phyloP scores from a whole-genome alignment of 768 basidiomycete species.

The Auriscalpium vulgare region DNA sequence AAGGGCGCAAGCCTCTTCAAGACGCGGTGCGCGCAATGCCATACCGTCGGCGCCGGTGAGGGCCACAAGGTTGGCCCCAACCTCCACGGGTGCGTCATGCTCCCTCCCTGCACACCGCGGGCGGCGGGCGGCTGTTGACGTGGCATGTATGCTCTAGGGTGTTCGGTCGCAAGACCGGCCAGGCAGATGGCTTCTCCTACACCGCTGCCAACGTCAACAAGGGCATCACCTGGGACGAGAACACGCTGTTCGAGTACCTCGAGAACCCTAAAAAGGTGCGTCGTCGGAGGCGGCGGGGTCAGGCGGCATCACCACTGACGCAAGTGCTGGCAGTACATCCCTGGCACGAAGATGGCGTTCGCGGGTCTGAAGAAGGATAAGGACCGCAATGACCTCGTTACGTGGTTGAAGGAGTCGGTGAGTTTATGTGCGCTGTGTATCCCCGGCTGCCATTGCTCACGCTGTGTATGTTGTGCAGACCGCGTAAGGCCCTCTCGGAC shows the following conservation, averaged over 20 bases:
- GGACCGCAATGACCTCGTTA: conserved; percentile 91
- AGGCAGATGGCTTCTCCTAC: conserved; percentile 81
- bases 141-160: conserved; percentile 34
- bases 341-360: conserved; percentile 98
- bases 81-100: conserved; percentile 69
- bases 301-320: neutral
- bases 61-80: conserved; percentile 91
- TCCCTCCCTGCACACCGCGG: neutral
- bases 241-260: conserved; percentile 92
- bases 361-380: conserved; percentile 98
- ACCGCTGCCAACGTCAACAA: conserved; percentile 95
- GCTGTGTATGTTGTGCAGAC: neutral
- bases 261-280: conserved; percentile 95
- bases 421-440: conserved; percentile 19
- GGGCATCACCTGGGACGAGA: conserved; percentile 77
- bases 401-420: conserved; percentile 71
- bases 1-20: conserved; percentile 97
- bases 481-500: neutral
- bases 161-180: conserved; percentile 83
- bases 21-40: conserved; percentile 92
- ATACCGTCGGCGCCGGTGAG: conserved; percentile 73
- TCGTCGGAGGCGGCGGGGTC: conserved; percentile 2
- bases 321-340: conserved; percentile 59
- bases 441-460: too few species aligned
- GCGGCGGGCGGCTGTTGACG: conserved; percentile 4